phyloP scores from a whole-genome alignment of 495 filamentous ascomycete genomes.

The Xylaria longipes region DNA sequence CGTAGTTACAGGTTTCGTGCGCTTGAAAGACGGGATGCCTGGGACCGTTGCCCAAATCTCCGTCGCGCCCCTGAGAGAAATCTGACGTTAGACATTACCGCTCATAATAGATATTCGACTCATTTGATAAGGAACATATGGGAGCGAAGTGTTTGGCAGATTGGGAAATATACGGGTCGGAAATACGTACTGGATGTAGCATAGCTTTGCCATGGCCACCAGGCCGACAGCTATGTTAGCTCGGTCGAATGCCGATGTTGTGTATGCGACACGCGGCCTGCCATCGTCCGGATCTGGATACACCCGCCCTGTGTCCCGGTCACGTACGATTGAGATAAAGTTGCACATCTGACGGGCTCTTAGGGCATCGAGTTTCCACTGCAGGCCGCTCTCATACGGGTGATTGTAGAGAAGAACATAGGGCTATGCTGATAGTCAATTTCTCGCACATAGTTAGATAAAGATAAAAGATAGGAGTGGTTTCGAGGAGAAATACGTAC shows the following conservation, averaged over 20 bases:
- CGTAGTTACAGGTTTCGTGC: constrained; percentile 38
- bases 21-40: constrained; percentile 71
- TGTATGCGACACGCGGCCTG: constrained; percentile 69
- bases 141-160: not conserved
- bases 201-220: constrained; percentile 72
- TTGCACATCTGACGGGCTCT: constrained; percentile 67
- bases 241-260: constrained; percentile 70
- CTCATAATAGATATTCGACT: not conserved
- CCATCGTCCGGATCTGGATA: constrained; percentile 76
- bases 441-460: not conserved
- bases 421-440: constrained; percentile 32
- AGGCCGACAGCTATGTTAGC: constrained; percentile 74
- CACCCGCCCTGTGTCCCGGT: constrained; percentile 74
- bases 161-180: not conserved
- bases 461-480: constrained; percentile 10
- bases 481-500: constrained; percentile 30
- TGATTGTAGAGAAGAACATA: constrained; percentile 57
- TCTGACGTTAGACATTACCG: not conserved
- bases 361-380: constrained; percentile 70
- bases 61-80: constrained; percentile 60
- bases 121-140: not conserved
- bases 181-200: constrained; percentile 60
- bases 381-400: constrained; percentile 67
- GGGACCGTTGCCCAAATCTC: constrained; percentile 72
- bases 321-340: constrained; percentile 73